Conservation (phyloP, 73 alveolate species). For the Tetrahymena thermophila region DNA sequence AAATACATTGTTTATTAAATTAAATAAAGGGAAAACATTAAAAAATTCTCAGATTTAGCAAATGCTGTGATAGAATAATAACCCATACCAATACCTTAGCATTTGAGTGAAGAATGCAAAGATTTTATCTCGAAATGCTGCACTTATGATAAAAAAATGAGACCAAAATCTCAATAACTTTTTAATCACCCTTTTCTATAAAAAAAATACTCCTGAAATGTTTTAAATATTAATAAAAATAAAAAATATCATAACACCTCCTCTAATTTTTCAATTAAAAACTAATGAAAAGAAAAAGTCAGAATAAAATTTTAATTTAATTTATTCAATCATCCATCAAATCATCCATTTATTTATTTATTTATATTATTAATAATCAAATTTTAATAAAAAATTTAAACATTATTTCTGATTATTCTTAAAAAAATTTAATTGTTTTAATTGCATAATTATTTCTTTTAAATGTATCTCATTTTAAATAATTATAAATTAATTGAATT, state of each 20-base stretch:
- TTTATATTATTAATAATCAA: neutral
- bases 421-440: neutral
- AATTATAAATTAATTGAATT: too few species aligned
- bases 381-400: too few species aligned
- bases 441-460: neutral
- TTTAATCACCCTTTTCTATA: slow-evolving; percentile 48
- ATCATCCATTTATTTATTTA: too few species aligned
- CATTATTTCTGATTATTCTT: neutral
- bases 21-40: neutral
- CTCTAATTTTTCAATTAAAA: neutral
- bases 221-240: neutral
- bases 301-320: neutral
- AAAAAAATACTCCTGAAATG: neutral
- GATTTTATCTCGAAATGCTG: slow-evolving; percentile 76
- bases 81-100: slow-evolving; percentile 68
- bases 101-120: slow-evolving; percentile 59
- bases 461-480: neutral
- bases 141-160: slow-evolving; percentile 48
- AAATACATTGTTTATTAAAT: neutral
- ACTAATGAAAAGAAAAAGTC: neutral
- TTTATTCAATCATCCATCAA: neutral
- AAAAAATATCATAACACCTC: neutral
- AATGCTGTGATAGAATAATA: neutral
- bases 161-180: slow-evolving; percentile 44
- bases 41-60: neutral